Evolutionary conservation across 106 monocot species (phyloP), one percentile per base, ranked within the genome.

Genomic region (Amphibolis antarctica): DNA sequence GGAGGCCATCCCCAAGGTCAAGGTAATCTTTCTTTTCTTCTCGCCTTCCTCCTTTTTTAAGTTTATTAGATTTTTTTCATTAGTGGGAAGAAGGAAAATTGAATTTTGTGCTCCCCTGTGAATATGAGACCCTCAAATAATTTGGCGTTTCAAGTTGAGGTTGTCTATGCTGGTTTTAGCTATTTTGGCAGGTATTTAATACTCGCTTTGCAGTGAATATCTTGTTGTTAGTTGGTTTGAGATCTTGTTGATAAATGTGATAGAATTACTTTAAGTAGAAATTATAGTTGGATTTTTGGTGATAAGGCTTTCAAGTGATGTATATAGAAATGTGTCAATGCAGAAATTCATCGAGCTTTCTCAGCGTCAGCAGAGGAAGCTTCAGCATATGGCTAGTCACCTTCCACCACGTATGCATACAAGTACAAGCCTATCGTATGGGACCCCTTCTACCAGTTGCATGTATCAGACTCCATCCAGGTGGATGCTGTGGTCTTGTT

Each of bases 361-460:
- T 14, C 53, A 71, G 63, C 50, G 69, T 13, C 94, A 89, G 66
- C 86, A 94, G 60, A 68, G 31, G 71, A 86, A 76, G 81, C 69
- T 89, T 64, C 77, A 94, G 73, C 86, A 86, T 64, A 89, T 94
- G 86, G 75, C 84, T 26, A 53, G 74, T 4, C 76, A 84, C 68
- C 28, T 86, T 60, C 94, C 94, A 9, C 46, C 76, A 10, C 77
- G 62, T 18, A 79, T 83, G 78, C 60, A 45, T 18, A 73, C 77
- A 28, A 75, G 21, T 58, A 5, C 50, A 4, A 64, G 59, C 63
- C 21, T 66, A 12, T 23, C 65, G n/a, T 64, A 74, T 77, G 67
- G 43, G 21, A 74, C 48, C 19, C 66, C 76, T 65, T 79, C 73
- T 14, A 46, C 3, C 12, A 63, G 21, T 43, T 18, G 19, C 14